Evolutionary conservation across 169 alveolate genomes (phyloP).

Genomic region (Cryptosporidium canis): DNA sequence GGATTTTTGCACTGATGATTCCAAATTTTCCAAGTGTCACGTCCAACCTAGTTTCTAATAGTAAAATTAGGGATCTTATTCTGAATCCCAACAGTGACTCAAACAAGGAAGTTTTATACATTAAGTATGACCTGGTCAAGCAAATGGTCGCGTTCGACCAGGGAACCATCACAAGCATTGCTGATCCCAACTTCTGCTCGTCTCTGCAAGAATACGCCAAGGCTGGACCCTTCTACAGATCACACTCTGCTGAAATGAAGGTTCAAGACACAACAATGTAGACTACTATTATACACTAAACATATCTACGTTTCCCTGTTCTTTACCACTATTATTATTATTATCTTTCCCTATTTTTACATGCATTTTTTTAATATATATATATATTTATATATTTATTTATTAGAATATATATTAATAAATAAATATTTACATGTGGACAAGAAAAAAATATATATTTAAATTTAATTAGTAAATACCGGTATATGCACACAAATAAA

Average conservation of each 20-base stretch:
- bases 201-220: slow-evolving; percentile 32
- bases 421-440: neutral
- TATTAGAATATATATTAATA: neutral
- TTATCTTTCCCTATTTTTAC: neutral
- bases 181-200: slow-evolving; percentile 5
- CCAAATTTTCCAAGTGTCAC: slow-evolving; percentile 16
- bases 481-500: neutral
- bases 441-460: neutral
- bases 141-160: slow-evolving; percentile 37
- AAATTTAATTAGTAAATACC: neutral
- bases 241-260: slow-evolving; percentile 35
- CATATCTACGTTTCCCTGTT: neutral
- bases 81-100: slow-evolving; percentile 51
- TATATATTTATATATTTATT: neutral
- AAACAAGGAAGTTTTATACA: slow-evolving; percentile 23
- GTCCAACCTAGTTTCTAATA: slow-evolving; percentile 12
- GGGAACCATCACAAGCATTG: neutral
- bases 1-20: slow-evolving; percentile 34
- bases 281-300: neutral
- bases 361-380: neutral
- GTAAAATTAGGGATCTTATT: slow-evolving; percentile 10
- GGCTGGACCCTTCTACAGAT: slow-evolving; percentile 46
- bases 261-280: slow-evolving; percentile 21
- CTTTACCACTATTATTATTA: neutral
- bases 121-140: slow-evolving; percentile 50